Conservation (phyloP, 441 rosid genomes). For the Geranium incanum region DNA sequence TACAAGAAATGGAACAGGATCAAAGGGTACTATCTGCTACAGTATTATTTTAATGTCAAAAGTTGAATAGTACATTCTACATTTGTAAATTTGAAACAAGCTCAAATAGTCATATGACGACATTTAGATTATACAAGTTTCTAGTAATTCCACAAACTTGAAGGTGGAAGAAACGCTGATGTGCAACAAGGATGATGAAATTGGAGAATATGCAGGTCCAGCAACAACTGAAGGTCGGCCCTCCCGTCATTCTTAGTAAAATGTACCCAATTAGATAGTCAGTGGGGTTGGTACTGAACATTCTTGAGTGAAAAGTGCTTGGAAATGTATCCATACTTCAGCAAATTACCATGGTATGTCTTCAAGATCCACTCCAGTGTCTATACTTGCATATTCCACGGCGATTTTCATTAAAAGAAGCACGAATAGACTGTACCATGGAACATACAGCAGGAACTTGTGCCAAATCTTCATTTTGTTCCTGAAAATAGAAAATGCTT, state of each 20-base stretch:
- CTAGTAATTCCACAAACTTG: not conserved
- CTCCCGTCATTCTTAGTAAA: not conserved
- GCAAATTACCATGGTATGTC: slow-evolving; percentile 21
- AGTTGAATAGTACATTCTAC: not conserved
- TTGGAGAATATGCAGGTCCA: slow-evolving; percentile 6
- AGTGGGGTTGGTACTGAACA: not conserved
- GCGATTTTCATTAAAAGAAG: slow-evolving; percentile 60
- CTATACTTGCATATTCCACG: slow-evolving; percentile 87
- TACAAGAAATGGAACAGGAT: not conserved
- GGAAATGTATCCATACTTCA: not conserved
- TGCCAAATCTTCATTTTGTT: slow-evolving; percentile 43
- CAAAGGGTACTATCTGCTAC: not conserved
- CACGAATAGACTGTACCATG: slow-evolving; percentile 69
- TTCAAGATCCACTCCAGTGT: slow-evolving; percentile 52
- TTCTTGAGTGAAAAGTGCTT: slow-evolving; percentile 1
- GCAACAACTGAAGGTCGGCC: slow-evolving; percentile 5
- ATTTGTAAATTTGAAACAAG: not conserved
- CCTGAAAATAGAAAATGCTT: slow-evolving; percentile 38
- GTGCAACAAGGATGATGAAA: slow-evolving; percentile 3
- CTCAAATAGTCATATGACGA: not conserved
- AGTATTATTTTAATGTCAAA: not conserved
- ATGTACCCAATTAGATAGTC: not conserved
- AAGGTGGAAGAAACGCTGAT: slow-evolving; percentile 3
- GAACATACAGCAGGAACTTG: slow-evolving; percentile 42
- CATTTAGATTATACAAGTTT: not conserved